These are phyloP conservation scores for Neurospora africana DNA, from an alignment of 495 filamentous ascomycete genomes.

Conservation along the genomic window DNA sequence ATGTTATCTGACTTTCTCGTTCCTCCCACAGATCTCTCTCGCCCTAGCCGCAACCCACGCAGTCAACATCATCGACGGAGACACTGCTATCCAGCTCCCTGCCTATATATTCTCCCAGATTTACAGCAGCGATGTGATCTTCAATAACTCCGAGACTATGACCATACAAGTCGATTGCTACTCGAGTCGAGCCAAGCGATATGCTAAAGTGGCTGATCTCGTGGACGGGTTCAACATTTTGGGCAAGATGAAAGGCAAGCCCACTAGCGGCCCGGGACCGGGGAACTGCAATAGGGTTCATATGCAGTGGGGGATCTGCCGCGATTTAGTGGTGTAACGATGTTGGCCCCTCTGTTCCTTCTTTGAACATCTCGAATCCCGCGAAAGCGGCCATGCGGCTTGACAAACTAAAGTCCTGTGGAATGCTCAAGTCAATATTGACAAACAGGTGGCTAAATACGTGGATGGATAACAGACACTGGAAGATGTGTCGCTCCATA, in stretches of 20 bases:
- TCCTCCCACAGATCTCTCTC: neutral
- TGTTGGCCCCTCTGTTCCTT: neutral
- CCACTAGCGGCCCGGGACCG: neutral
- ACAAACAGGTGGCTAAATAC: neutral
- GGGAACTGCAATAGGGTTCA: neutral
- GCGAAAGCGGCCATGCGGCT: neutral
- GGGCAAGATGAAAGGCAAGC: neutral
- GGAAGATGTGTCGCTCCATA: neutral
- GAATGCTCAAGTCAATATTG: neutral
- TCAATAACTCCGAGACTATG: neutral
- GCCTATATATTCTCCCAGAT: neutral
- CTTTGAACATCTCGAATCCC: neutral
- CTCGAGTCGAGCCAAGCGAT: neutral
- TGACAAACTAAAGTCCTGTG: neutral
- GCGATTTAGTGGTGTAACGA: neutral
- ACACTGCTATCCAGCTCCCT: rapidly evolving
- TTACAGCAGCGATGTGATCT: neutral
- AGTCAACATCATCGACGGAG: neutral
- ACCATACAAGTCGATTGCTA: neutral
- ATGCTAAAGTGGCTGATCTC: neutral
- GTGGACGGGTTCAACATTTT: neutral
- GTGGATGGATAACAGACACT: neutral
- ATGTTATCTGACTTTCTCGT: neutral
- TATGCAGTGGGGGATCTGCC: neutral
- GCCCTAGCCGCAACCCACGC: neutral